Evolutionary conservation across 768 basidiomycete species (phyloP), one percentile per base, ranked within the genome.

Genomic region (Termitomyces heimii): DNA sequence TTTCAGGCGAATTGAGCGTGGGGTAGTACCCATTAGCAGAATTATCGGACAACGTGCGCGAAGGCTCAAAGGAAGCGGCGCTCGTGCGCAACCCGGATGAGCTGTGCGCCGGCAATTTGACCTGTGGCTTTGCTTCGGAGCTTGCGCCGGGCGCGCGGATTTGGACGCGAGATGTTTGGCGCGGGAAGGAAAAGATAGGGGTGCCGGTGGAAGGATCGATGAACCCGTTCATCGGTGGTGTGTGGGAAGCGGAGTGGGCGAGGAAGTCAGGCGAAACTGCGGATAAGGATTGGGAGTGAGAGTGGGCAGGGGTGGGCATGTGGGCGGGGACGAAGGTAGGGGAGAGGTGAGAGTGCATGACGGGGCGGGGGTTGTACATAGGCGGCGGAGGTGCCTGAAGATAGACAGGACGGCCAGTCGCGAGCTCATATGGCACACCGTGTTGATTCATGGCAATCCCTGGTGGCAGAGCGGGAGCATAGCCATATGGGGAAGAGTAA

Each of bases 381-480:
- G 78, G 76, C 3, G 78, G 75, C 20, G 83, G 80, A 13, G 79
- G 75, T n/a, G 78, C 71, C 60, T 84, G 81, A 29, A 92, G 75
- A 63, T 86, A 87, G 34, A 93, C 85, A 12, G 89, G 82, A 39
- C 88, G 89, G 40, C 92, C 92, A 5, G 89, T 92, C 14, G 89
- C 84, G 52, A 92, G 67, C 69, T 93, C 91, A 66, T 86, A 92
- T n/a, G 89, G 77, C 73, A 90, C 78, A 32, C 91, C 91, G 58
- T 88, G 85, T 54, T 84, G 81, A 61, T 84, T 85, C 66, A 91
- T 71, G 14, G 80, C 89, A 50, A 92, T 78, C 48, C 91, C 91
- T 14, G 84, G 84, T 4, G 89, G 85, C n/a, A 90, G 81, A 20
- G 86, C 60, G 7, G 77, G 69, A 6, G 77, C 74, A 67, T 82